Evolutionary conservation across 768 basidiomycete species (phyloP), one percentile per base, ranked within the genome.

Genomic region (Lactarius akahatsu): DNA sequence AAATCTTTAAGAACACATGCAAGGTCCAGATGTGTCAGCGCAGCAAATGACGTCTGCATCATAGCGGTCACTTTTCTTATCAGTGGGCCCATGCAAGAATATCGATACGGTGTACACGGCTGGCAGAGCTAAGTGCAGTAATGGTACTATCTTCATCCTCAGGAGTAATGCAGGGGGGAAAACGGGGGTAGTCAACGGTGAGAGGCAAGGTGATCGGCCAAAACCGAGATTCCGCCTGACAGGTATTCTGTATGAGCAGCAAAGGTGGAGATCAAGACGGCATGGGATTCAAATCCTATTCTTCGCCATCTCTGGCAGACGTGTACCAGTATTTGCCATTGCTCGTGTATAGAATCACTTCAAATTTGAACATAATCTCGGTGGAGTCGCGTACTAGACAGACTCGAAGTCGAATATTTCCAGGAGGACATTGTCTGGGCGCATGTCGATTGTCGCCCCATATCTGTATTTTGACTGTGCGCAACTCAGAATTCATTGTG

Each of bases 101-200:
- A 1, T 20, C 9, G n/a, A 47, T 23, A 47, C n/a, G 11, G 3
- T 47, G n/a, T 4, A 47, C 10, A 47, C 47, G 47, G 5, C n/a
- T 9, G 47, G n/a, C 4, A 3, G 4, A n/a, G n/a, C 1, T 10
- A 20, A 47, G 45, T 47, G 45, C 45, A 18, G 7, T 1, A n/a
- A 47, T 18, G 3, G 23, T 47, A 9, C 11, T n/a, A n/a, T 23
- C n/a, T 47, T 45, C 9, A 11, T 45, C 45, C 1, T n/a, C n/a
- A n/a, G n/a, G 45, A 18, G 9, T 0, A 45, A 4, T 1, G 43
- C 9, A n/a, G n/a, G 18, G n/a, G 1, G 1, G 3, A 0, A 1
- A 10, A 2, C 1, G n/a, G n/a, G n/a, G 2, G 9, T n/a, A 45
- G n/a, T n/a, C 20, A n/a, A 45, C 9, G 18, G 20, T 1, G n/a